Evolutionary conservation across 768 basidiomycete genomes (phyloP).

Genomic region (Xanthoconium stramineum): DNA sequence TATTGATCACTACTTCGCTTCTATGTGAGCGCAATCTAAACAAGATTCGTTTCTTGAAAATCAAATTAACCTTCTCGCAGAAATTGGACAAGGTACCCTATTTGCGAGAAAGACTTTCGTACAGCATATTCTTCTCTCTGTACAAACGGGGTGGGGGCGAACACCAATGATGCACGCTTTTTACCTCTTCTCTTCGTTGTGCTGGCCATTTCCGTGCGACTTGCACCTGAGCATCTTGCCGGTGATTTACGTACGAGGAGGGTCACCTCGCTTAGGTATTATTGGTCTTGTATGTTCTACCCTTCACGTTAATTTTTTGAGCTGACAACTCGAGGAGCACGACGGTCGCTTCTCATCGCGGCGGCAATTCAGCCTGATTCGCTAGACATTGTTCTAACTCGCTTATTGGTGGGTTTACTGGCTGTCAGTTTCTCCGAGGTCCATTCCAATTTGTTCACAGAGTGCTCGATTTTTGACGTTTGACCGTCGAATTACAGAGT

Average conservation of each 20-base stretch:
- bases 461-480: constrained; percentile 68
- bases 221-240: constrained; percentile 81
- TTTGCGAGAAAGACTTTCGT: constrained; percentile 83
- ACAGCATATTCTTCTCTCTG: constrained; percentile 64
- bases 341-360: constrained; percentile 83
- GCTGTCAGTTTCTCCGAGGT: not conserved
- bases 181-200: constrained; percentile 93
- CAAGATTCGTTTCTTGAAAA: not conserved
- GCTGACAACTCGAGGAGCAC: constrained; percentile 48
- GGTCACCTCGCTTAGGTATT: constrained; percentile 83
- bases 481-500: constrained; percentile 87
- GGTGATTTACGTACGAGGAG: constrained; percentile 75
- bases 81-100: constrained; percentile 92
- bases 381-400: constrained; percentile 85
- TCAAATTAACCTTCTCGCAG: constrained; percentile 36
- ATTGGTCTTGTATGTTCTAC: constrained; percentile 83
- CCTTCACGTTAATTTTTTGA: constrained; percentile 2
- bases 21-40: constrained; percentile 49
- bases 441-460: constrained; percentile 33
- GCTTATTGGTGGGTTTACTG: constrained; percentile 57
- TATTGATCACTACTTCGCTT: constrained; percentile 76
- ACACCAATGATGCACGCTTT: constrained; percentile 77
- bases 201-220: constrained; percentile 78
- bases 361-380: constrained; percentile 94
- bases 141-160: constrained; percentile 56